Evolutionary conservation across 1,284 basidiomycete species (phyloP).

Genomic region (Sutorius eximius): DNA sequence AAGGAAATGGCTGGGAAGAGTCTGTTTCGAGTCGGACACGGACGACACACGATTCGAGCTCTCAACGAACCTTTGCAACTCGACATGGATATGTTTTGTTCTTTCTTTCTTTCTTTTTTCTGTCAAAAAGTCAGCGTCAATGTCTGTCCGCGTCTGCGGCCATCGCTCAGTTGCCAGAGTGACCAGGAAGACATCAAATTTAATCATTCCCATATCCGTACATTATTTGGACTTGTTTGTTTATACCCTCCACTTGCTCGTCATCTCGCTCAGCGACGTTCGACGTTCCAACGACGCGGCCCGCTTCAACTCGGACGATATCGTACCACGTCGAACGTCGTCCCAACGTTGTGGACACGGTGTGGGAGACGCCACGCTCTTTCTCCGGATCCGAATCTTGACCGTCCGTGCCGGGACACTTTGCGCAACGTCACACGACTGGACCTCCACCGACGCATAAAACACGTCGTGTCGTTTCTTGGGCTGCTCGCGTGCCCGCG

Average conservation of each 20-base stretch:
- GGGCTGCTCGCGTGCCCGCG: slow-evolving; percentile 19
- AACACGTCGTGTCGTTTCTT: slow-evolving; percentile 31
- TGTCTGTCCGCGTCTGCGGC: background rate
- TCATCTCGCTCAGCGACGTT: slow-evolving; percentile 15
- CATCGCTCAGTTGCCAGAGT: slow-evolving; percentile 17
- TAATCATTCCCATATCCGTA: background rate
- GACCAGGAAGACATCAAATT: slow-evolving; percentile 5
- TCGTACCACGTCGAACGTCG: slow-evolving; percentile 19
- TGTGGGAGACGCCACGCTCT: slow-evolving; percentile 24
- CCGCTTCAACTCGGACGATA: slow-evolving; percentile 33
- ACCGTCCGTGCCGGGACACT: background rate
- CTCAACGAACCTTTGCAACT: slow-evolving; percentile 4
- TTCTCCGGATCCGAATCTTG: slow-evolving; percentile 16
- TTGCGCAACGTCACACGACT: background rate
- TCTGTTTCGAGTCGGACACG: slow-evolving; percentile 21
- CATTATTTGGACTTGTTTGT: slow-evolving; percentile 23
- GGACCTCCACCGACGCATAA: slow-evolving; percentile 21
- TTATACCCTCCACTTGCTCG: slow-evolving; percentile 22
- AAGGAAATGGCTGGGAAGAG: slow-evolving; percentile 62
- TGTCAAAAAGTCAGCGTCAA: background rate
- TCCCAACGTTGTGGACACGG: slow-evolving; percentile 8
- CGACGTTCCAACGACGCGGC: slow-evolving; percentile 30
- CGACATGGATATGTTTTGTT: background rate
- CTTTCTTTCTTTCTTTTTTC: background rate
- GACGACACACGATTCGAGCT: background rate